phyloP scores from a whole-genome alignment of 371 early-diverging fungal genomes.

The Syncephalastrum contaminatum region DNA sequence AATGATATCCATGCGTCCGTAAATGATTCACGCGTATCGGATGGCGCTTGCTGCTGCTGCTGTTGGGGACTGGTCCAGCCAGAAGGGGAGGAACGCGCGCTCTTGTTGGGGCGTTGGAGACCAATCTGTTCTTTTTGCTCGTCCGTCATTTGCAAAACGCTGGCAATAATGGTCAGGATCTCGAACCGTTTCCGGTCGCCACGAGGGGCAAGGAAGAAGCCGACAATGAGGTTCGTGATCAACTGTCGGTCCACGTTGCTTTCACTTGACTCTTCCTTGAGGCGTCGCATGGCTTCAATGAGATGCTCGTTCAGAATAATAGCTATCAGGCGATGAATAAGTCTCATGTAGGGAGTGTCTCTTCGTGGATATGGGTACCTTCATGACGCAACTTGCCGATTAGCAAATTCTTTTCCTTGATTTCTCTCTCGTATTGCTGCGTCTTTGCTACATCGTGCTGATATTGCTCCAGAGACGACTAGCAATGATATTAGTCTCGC shows the following conservation, averaged over 20 bases:
- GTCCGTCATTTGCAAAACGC: slow-evolving; percentile 79
- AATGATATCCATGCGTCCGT: slow-evolving; percentile 90
- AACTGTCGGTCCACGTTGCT: slow-evolving; percentile 83
- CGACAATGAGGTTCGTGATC: slow-evolving; percentile 82
- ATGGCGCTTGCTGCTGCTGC: slow-evolving; percentile 19
- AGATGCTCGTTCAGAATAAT: slow-evolving; percentile 82
- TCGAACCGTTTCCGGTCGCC: slow-evolving; percentile 90
- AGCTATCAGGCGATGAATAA: slow-evolving; percentile 30
- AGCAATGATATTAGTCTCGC: background rate
- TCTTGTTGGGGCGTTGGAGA: slow-evolving; percentile 55
- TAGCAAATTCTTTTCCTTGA: slow-evolving; percentile 70
- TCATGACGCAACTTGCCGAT: slow-evolving; percentile 84
- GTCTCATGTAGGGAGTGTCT: too few species aligned
- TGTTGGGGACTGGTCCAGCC: slow-evolving; percentile 25
- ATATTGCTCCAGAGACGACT: slow-evolving; percentile 53
- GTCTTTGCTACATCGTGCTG: slow-evolving; percentile 60
- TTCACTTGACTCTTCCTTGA: slow-evolving; percentile 76
- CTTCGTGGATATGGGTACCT: slow-evolving; percentile 22
- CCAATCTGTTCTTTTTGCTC: slow-evolving; percentile 89
- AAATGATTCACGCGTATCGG: slow-evolving; percentile 53
- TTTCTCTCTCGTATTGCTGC: slow-evolving; percentile 67
- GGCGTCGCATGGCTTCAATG: slow-evolving; percentile 81
- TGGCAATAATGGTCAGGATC: slow-evolving; percentile 85
- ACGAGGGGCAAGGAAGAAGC: slow-evolving; percentile 80
- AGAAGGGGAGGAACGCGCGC: slow-evolving; percentile 11